phyloP scores from a whole-genome alignment of 2,329 filamentous ascomycete species.

The Catunica adiposa region DNA sequence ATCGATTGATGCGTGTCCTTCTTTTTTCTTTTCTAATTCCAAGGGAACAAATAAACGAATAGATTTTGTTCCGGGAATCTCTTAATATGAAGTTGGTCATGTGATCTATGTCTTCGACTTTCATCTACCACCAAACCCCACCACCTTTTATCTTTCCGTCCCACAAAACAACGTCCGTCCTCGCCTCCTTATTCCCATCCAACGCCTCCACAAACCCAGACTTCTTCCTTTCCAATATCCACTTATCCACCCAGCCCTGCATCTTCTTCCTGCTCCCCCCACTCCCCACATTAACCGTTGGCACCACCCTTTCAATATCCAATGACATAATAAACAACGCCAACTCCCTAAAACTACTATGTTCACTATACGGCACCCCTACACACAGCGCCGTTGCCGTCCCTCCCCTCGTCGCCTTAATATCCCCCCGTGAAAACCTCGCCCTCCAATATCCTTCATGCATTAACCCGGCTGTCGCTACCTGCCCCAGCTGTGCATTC shows the following conservation, averaged over 20 bases:
- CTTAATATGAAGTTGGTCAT: too few species aligned
- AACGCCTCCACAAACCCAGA: slow-evolving; percentile 35
- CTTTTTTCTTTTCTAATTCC: not conserved
- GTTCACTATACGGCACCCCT: slow-evolving; percentile 89
- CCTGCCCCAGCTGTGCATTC: slow-evolving; percentile 30
- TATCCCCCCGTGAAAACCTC: slow-evolving; percentile 51
- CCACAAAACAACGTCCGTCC: slow-evolving; percentile 20
- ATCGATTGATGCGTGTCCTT: not conserved
- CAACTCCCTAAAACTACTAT: slow-evolving; percentile 85
- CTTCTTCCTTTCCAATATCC: slow-evolving; percentile 40
- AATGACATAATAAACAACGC: slow-evolving; percentile 84
- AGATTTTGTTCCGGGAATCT: not conserved
- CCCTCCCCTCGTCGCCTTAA: slow-evolving; percentile 69
- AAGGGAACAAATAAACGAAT: not conserved
- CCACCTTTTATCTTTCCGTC: slow-evolving; percentile 26
- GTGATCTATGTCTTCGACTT: slow-evolving; percentile 8
- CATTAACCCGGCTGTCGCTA: slow-evolving; percentile 35
- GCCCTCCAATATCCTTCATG: slow-evolving; percentile 57
- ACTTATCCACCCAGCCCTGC: slow-evolving; percentile 49
- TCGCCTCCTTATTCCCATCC: slow-evolving; percentile 24
- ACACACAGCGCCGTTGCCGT: slow-evolving; percentile 73
- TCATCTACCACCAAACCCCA: slow-evolving; percentile 25
- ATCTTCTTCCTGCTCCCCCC: slow-evolving; percentile 40
- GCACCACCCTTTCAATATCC: slow-evolving; percentile 75
- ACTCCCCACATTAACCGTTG: slow-evolving; percentile 71